phyloP scores from a whole-genome alignment of 2,329 filamentous ascomycete genomes.

The Microcyclosporella mali region DNA sequence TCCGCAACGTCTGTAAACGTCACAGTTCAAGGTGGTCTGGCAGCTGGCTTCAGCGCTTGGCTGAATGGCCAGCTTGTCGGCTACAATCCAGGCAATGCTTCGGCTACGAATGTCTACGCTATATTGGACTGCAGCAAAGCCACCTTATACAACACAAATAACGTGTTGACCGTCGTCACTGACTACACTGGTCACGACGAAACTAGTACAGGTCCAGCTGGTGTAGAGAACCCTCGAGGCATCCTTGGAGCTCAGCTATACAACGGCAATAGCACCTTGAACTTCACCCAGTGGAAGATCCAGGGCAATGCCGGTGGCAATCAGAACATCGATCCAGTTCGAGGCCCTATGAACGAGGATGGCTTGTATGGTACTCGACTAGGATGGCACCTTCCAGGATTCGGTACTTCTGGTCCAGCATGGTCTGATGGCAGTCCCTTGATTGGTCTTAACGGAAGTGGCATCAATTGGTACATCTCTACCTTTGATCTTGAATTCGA shows the following conservation, averaged over 20 bases:
- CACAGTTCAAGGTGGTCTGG: slow-evolving; percentile 47
- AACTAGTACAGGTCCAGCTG: slow-evolving; percentile 45
- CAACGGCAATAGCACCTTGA: slow-evolving; percentile 34
- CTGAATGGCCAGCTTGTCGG: slow-evolving; percentile 53
- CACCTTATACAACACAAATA: slow-evolving; percentile 34
- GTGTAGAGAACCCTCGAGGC: slow-evolving; percentile 46
- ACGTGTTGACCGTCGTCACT: slow-evolving; percentile 51
- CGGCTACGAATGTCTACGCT: slow-evolving; percentile 33
- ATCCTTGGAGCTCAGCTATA: slow-evolving; percentile 49
- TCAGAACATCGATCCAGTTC: slow-evolving; percentile 49
- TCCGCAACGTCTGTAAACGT: slow-evolving; percentile 36
- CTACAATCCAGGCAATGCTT: slow-evolving; percentile 49
- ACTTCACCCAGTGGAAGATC: slow-evolving; percentile 53
- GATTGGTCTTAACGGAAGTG: slow-evolving; percentile 39
- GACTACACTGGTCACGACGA: slow-evolving; percentile 58
- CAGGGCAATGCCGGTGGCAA: slow-evolving; percentile 52
- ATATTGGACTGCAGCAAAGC: slow-evolving; percentile 49
- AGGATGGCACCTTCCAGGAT: slow-evolving; percentile 55
- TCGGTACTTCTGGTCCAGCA: slow-evolving; percentile 37
- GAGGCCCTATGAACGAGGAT: slow-evolving; percentile 54
- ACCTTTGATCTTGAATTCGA: slow-evolving; percentile 48
- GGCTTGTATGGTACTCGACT: slow-evolving; percentile 53
- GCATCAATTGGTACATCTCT: slow-evolving; percentile 53
- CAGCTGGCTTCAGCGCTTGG: slow-evolving; percentile 53
- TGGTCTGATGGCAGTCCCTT: slow-evolving; percentile 38